Evolutionary conservation across 495 filamentous ascomycete species (phyloP).

Genomic region (Hypoxylon cercidicola): DNA sequence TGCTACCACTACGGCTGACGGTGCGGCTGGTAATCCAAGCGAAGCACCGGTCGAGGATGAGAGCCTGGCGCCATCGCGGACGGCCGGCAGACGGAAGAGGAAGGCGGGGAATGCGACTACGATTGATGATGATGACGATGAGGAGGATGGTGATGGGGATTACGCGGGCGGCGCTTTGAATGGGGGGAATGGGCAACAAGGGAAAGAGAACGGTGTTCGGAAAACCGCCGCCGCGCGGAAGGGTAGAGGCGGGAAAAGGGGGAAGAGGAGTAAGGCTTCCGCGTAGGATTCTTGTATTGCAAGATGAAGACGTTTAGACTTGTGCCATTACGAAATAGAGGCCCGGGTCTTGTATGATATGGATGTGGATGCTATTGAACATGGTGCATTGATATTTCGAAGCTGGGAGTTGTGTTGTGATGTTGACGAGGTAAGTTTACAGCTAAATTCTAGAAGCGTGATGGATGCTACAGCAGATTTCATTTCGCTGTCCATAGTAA

Average conservation of each 20-base stretch:
- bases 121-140: conserved; percentile 44
- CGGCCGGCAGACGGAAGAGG: conserved; percentile 35
- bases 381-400: too few relatives aligned
- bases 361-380: too few relatives aligned
- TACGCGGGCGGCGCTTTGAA: conserved; percentile 12
- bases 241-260: conserved; percentile 42
- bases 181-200: conserved; percentile 12
- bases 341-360: not conserved
- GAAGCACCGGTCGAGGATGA: conserved; percentile 35
- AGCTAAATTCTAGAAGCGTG: too few relatives aligned
- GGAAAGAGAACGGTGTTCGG: conserved; percentile 38
- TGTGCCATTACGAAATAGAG: conserved; percentile 3
- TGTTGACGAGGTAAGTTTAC: not conserved
- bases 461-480: too few relatives aligned
- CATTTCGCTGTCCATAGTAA: too few relatives aligned
- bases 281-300: not conserved
- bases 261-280: conserved; percentile 50
- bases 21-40: not conserved
- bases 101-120: conserved; percentile 32
- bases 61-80: conserved; percentile 2
- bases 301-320: conserved; percentile 5
- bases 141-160: conserved; percentile 36
- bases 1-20: conserved; percentile 24
- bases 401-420: too few relatives aligned
- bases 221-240: conserved; percentile 28